Conservation (phyloP, 176 grass and related monocot genomes). For the Musa troglodytarum region DNA sequence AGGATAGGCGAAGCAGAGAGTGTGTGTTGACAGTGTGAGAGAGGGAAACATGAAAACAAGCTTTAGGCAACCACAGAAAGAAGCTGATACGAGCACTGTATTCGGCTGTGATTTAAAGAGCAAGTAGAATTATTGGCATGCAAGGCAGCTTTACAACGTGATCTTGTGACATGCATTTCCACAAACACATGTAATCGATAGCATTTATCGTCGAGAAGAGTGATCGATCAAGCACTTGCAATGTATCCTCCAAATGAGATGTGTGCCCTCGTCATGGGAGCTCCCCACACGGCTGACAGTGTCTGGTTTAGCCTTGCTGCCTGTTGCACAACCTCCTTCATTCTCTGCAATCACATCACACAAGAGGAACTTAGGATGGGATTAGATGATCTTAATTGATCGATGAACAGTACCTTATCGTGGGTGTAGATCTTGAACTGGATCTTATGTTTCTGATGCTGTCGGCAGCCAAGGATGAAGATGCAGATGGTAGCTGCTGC, state of each 20-base stretch:
- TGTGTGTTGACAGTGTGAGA: no score
- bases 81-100: no score
- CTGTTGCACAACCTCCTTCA: conserved; percentile 50
- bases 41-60: no score
- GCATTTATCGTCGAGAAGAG: no score
- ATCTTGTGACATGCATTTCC: no score
- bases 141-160: no score
- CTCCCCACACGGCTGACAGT: conserved; percentile 45
- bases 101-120: no score
- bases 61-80: no score
- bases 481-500: conserved; percentile 36
- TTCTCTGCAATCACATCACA: conserved; percentile 36
- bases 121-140: no score
- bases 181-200: no score
- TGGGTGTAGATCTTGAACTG: conserved; percentile 45
- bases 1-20: no score
- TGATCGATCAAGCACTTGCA: conserved; percentile 31
- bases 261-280: conserved; percentile 39
- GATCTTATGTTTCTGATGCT: conserved; percentile 36
- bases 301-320: conserved; percentile 60
- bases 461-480: conserved; percentile 35
- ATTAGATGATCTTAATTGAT: not conserved
- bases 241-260: conserved; percentile 73
- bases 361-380: no score
- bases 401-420: conserved; percentile 35